Percentiles rank a stretch among this genome's conserved stretches.
Conservation (phyloP, 108 stramenopile genomes). For the Cyclotella distinguenda region DNA sequence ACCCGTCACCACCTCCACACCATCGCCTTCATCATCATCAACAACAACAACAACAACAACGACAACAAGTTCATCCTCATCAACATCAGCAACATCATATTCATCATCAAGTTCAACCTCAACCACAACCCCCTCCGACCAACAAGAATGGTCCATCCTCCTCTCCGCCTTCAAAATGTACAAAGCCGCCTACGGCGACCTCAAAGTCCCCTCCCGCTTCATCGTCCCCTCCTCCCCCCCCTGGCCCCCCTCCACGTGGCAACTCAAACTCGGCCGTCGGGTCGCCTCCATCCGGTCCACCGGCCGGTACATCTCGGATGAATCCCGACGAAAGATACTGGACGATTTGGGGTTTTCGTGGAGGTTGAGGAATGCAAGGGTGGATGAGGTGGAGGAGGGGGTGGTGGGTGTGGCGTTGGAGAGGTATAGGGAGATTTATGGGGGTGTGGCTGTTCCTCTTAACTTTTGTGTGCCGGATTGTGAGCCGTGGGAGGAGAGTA, state of each 20-base stretch:
- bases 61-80: no score
- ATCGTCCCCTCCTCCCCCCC: not conserved
- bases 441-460: slow-evolving; percentile 62
- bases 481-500: slow-evolving; percentile 75
- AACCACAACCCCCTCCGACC: no score
- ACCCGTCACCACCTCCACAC: no score
- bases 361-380: no score
- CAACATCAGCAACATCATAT: no score
- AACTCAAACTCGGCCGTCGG: slow-evolving; percentile 72
- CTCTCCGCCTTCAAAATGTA: slow-evolving; percentile 86
- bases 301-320: slow-evolving; percentile 74
- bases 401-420: no score
- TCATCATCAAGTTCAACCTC: no score
- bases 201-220: slow-evolving; percentile 82
- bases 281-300: slow-evolving; percentile 78
- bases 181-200: slow-evolving; percentile 84
- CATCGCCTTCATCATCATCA: no score
- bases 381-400: no score
- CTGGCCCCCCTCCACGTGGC: slow-evolving; percentile 50
- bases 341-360: slow-evolving; percentile 85
- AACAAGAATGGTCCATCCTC: no score
- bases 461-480: slow-evolving; percentile 74
- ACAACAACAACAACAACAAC: no score
- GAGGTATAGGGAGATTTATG: no score
- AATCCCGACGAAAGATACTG: slow-evolving; percentile 58